Conservation (phyloP, 768 basidiomycete genomes). For the Podaxis sp. region DNA sequence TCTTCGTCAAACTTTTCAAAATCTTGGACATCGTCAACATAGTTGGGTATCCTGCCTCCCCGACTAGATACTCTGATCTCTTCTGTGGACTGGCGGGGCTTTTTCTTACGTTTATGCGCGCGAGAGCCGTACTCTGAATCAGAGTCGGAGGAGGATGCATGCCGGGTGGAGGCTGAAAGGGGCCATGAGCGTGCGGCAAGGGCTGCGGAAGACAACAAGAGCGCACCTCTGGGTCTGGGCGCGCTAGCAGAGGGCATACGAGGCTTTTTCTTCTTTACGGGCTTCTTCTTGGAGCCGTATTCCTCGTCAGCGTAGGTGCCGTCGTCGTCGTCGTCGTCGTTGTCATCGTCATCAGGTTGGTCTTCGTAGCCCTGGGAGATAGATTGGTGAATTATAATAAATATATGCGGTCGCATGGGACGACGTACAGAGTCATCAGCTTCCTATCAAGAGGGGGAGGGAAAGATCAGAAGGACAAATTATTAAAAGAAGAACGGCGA, state of each 20-base stretch:
- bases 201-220: slow-evolving; percentile 16
- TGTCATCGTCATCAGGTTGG: slow-evolving; percentile 59
- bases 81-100: slow-evolving; percentile 52
- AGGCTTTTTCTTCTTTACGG: slow-evolving; percentile 64
- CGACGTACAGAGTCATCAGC: slow-evolving; percentile 62
- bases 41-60: slow-evolving; percentile 81
- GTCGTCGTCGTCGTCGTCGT: slow-evolving; percentile 66
- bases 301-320: slow-evolving; percentile 79
- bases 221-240: slow-evolving; percentile 59
- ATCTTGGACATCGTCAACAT: slow-evolving; percentile 79
- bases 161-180: slow-evolving; percentile 46
- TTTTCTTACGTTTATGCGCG: slow-evolving; percentile 83
- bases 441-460: slow-evolving; percentile 30
- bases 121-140: slow-evolving; percentile 87
- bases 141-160: slow-evolving; percentile 66
- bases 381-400: slow-evolving; percentile 20
- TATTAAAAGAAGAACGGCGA: slow-evolving; percentile 18
- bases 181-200: slow-evolving; percentile 22
- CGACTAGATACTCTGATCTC: slow-evolving; percentile 79
- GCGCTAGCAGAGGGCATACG: slow-evolving; percentile 43
- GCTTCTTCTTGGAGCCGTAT: slow-evolving; percentile 65
- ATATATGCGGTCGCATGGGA: slow-evolving; percentile 19
- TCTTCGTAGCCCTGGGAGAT: slow-evolving; percentile 46
- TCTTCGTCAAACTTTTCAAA: slow-evolving; percentile 73
- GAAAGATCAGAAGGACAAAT: slow-evolving; percentile 18